phyloP scores from a whole-genome alignment of 768 basidiomycete species.

The Sporobolomyces roseus region DNA sequence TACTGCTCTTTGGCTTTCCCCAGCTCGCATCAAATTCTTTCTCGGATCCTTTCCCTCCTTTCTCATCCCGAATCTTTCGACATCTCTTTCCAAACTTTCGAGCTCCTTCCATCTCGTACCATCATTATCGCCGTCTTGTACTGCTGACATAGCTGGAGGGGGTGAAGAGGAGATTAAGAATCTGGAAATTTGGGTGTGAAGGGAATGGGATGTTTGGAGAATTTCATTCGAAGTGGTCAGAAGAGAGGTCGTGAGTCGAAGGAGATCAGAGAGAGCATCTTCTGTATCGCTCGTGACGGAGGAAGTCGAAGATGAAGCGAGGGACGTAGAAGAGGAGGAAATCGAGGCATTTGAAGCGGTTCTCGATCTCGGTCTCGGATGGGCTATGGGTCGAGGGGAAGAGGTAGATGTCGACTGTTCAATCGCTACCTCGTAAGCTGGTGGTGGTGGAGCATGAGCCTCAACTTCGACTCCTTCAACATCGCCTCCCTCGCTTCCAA shows the following conservation, averaged over 20 bases:
- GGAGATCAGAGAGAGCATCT: neutral
- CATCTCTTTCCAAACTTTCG: conserved; percentile 1
- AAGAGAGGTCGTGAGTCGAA: neutral
- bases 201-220: neutral
- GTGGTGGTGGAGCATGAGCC: neutral
- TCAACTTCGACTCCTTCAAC: too few relatives aligned
- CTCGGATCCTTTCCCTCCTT: neutral
- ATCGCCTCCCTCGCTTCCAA: too few relatives aligned
- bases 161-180: conserved; percentile 6
- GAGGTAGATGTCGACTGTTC: neutral
- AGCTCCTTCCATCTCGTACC: neutral
- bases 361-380: too few relatives aligned
- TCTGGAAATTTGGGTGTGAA: neutral
- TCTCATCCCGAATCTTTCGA: conserved; percentile 8
- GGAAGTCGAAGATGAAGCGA: neutral
- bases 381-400: too few relatives aligned
- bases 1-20: too few relatives aligned
- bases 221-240: neutral
- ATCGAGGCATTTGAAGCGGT: too few relatives aligned
- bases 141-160: too few relatives aligned
- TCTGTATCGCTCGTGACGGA: neutral
- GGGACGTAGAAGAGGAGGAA: too few relatives aligned
- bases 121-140: too few relatives aligned
- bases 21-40: neutral
- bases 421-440: conserved; percentile 1